Evolutionary conservation across 116 monocot species (phyloP).

Genomic region (Trichopus zeylanicus): DNA sequence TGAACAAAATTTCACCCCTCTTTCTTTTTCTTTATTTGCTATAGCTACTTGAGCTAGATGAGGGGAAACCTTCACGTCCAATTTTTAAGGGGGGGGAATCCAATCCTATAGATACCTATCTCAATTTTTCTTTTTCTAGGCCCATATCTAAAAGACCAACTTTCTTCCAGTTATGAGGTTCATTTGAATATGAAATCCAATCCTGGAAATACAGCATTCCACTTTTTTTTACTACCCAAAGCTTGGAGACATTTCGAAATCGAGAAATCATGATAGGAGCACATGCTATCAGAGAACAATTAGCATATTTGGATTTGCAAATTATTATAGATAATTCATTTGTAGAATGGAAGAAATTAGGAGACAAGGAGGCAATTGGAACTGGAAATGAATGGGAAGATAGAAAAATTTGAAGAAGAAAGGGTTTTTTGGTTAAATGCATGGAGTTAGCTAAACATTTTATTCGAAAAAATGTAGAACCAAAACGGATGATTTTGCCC

Average conservation of each 20-base stretch:
- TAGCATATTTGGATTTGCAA: constrained; percentile 13
- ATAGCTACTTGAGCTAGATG: constrained; percentile 1
- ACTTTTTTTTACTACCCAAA: constrained; percentile 18
- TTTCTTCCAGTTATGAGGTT: constrained; percentile 16
- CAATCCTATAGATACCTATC: constrained; percentile 4
- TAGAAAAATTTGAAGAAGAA: constrained; percentile 9
- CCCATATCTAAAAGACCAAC: constrained; percentile 8
- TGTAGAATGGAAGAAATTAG: constrained; percentile 12
- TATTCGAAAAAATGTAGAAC: constrained; percentile 16
- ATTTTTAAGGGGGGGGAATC: background rate
- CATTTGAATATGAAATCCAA: constrained; percentile 27
- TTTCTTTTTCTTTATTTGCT: constrained; percentile 4
- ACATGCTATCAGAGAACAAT: constrained; percentile 20
- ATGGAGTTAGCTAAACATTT: constrained; percentile 13
- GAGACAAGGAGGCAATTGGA: constrained; percentile 2
- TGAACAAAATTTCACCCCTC: too few species aligned
- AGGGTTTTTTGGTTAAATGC: constrained; percentile 8
- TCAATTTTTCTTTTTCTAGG: constrained; percentile 14
- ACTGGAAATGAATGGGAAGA: constrained; percentile 16
- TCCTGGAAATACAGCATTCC: constrained; percentile 23
- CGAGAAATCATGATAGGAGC: constrained; percentile 11
- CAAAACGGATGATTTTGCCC: constrained; percentile 8
- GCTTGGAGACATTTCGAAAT: constrained; percentile 22
- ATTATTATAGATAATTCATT: constrained; percentile 17
- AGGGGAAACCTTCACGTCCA: background rate